These are phyloP conservation scores for Lentinus brumalis DNA, from an alignment of 768 basidiomycete species.

Conservation along the genomic window DNA sequence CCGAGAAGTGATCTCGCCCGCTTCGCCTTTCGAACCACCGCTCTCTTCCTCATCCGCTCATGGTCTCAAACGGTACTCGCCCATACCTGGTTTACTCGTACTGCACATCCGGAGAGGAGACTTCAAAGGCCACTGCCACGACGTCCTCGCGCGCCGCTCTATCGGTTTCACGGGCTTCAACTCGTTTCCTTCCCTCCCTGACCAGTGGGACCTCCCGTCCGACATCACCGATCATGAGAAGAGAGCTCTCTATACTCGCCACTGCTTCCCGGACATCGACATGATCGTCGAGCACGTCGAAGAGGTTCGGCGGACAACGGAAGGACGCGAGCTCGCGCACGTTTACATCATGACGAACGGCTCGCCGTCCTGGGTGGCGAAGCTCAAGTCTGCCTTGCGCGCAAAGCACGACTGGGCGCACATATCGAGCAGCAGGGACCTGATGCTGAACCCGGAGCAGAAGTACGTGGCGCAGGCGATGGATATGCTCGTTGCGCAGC, in stretches of 20 bases:
- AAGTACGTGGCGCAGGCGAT: constrained; percentile 46
- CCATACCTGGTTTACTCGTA: constrained; percentile 42
- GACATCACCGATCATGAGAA: constrained; percentile 27
- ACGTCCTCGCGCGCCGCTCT: constrained; percentile 34
- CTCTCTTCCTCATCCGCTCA: constrained; percentile 2
- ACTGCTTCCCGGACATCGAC: constrained; percentile 44
- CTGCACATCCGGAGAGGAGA: constrained; percentile 56
- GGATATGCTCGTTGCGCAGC: constrained; percentile 51
- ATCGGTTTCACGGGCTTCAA: constrained; percentile 47
- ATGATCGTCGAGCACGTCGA: constrained; percentile 43
- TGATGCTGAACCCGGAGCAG: constrained; percentile 44
- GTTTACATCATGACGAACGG: constrained; percentile 55
- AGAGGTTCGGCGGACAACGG: constrained; percentile 30
- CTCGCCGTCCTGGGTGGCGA: constrained; percentile 38
- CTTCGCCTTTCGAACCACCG: constrained; percentile 4
- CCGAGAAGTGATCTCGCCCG: constrained; percentile 39
- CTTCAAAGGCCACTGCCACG: constrained; percentile 44
- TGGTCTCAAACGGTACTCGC: constrained; percentile 7
- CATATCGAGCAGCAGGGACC: constrained; percentile 42
- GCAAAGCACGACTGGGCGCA: constrained; percentile 37
- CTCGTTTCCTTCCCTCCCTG: constrained; percentile 42
- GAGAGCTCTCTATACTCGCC: constrained; percentile 35
- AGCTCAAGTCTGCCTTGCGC: constrained; percentile 38
- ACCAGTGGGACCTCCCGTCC: constrained; percentile 36
- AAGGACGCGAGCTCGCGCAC: constrained; percentile 30